phyloP scores from a whole-genome alignment of 805 yeast species.

The Wickerhamomyces chaumierensis region DNA sequence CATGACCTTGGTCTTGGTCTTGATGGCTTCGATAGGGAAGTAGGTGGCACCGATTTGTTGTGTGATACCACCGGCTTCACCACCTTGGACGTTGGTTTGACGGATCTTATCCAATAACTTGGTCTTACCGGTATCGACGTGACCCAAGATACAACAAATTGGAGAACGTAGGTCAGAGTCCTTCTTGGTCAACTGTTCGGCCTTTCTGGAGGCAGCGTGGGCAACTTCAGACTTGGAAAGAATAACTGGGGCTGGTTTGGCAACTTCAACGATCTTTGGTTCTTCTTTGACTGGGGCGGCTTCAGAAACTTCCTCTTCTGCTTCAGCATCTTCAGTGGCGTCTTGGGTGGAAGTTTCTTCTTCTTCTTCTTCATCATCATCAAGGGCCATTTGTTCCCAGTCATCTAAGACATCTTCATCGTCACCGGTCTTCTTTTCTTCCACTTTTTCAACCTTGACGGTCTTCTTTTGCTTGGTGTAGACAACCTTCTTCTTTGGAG shows the following conservation, averaged over 20 bases:
- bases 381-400: slow-evolving; percentile 70
- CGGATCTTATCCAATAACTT: slow-evolving; percentile 93
- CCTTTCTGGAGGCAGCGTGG: slow-evolving; percentile 5
- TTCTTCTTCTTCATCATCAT: slow-evolving; percentile 42
- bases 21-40: slow-evolving; percentile 93
- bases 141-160: slow-evolving; percentile 97
- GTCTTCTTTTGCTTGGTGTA: slow-evolving; percentile 63
- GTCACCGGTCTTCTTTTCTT: slow-evolving; percentile 15
- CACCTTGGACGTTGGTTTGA: slow-evolving; percentile 99
- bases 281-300: slow-evolving; percentile 20
- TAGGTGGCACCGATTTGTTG: slow-evolving; percentile 99
- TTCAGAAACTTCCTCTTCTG: slow-evolving; percentile 12
- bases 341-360: slow-evolving; percentile 41
- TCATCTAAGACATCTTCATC: slow-evolving; percentile 53
- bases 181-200: slow-evolving; percentile 10
- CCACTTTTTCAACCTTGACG: slow-evolving; percentile 18
- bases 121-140: slow-evolving; percentile 99
- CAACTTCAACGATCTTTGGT: slow-evolving; percentile 5
- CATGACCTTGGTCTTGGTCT: slow-evolving; percentile 88
- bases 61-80: slow-evolving; percentile 99
- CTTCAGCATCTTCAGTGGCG: slow-evolving; percentile 26
- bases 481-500: slow-evolving; percentile 56
- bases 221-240: slow-evolving; percentile 14
- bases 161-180: slow-evolving; percentile 82
- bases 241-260: slow-evolving; percentile 3